phyloP scores from a whole-genome alignment of 345 rosid species.

The Eucalyptus shirleyi region DNA sequence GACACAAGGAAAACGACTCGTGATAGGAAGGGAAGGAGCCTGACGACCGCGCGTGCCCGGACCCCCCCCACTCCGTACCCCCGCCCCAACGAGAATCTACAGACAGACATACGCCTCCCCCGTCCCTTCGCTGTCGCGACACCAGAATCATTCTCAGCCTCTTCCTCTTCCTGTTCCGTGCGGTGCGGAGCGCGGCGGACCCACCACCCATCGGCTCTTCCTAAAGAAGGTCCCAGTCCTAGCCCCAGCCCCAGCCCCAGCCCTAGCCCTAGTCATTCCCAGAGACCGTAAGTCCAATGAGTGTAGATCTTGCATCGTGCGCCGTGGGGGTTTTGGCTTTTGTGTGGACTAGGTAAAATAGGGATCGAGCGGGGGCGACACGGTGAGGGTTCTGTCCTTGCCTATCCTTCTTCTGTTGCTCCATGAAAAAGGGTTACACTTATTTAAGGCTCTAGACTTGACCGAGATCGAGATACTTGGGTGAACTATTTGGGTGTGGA shows the following conservation, averaged over 20 bases:
- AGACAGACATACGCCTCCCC: neutral
- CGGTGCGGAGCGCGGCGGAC: neutral
- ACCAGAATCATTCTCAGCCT: neutral
- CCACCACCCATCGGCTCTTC: neutral
- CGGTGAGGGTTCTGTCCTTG: neutral
- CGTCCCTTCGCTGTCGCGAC: neutral
- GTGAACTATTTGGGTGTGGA: neutral
- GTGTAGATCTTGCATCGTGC: neutral
- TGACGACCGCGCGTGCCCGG: neutral
- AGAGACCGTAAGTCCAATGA: neutral
- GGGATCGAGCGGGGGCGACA: neutral
- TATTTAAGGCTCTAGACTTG: neutral
- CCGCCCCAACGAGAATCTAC: neutral
- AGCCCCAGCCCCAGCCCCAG: neutral
- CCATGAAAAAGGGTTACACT: neutral
- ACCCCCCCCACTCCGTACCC: neutral
- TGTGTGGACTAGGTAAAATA: neutral
- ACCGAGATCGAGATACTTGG: neutral
- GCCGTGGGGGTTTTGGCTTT: neutral
- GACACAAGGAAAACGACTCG: neutral
- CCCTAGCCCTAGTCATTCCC: neutral
- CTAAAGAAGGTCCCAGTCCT: neutral
- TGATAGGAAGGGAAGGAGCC: neutral
- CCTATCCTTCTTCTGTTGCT: neutral
- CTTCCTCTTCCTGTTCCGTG: neutral